A percentile compares a stretch with the other conserved stretches of the same genome.
phyloP scores from a whole-genome alignment of 176 grass and related monocot species.

The Themeda triandra region DNA sequence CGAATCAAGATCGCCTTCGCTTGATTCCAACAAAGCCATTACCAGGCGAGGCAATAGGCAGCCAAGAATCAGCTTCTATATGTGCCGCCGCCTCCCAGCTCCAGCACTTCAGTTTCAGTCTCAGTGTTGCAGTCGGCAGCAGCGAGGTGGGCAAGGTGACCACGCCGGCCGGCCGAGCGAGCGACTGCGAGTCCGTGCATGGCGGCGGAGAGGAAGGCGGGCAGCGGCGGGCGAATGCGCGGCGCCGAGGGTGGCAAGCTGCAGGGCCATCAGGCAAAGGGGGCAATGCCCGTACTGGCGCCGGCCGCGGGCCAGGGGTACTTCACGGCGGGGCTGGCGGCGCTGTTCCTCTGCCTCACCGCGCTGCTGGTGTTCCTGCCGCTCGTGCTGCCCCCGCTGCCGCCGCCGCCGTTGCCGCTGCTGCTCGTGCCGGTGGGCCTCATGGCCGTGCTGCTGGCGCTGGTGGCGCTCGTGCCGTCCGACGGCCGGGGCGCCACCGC shows the following conservation, averaged over 20 bases:
- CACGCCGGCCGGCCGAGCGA: not conserved
- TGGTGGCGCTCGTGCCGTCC: constrained; percentile 50
- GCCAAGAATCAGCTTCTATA: not conserved
- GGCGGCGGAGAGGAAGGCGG: not conserved
- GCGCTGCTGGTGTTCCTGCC: constrained; percentile 56
- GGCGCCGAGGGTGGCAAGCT: not conserved
- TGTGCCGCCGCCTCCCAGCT: not conserved
- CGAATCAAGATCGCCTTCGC: not conserved
- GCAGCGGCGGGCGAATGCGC: not conserved
- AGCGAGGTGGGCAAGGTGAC: not conserved
- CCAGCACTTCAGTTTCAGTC: not conserved
- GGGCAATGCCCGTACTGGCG: not conserved
- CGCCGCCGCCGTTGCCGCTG: constrained; percentile 45
- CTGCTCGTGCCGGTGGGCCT: constrained; percentile 51
- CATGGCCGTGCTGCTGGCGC: constrained; percentile 43
- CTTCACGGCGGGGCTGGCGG: constrained; percentile 42
- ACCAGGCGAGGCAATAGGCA: not conserved
- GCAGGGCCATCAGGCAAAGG: not conserved
- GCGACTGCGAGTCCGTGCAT: not conserved
- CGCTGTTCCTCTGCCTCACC: constrained; percentile 37
- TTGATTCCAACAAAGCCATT: not conserved
- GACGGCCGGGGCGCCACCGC: constrained; percentile 8
- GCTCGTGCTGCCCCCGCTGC: constrained; percentile 52
- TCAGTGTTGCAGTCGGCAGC: not conserved
- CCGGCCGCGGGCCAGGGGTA: not conserved